Conservation (phyloP, 2,329 filamentous ascomycete genomes). For the Penicillium sp. region DNA sequence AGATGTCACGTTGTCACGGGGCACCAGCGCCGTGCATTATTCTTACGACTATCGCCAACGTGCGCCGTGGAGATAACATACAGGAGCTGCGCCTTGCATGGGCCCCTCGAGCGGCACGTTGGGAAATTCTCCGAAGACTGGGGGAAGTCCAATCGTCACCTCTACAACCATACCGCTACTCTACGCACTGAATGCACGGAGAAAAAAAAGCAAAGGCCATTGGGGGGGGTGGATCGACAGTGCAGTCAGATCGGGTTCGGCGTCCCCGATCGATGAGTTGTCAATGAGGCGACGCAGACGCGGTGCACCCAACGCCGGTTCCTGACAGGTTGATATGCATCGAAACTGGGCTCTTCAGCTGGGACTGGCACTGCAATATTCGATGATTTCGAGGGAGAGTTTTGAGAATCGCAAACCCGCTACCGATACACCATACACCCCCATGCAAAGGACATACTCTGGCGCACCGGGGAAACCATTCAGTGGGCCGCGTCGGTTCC, state of each 20-base stretch:
- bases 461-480: slow-evolving; percentile 4
- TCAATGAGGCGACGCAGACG: slow-evolving; percentile 21
- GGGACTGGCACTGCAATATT: too few species aligned
- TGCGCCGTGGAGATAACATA: too few species aligned
- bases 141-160: slow-evolving; percentile 3
- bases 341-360: too few species aligned
- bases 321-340: too few species aligned
- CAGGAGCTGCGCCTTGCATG: slow-evolving; percentile 9
- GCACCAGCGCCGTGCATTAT: too few species aligned
- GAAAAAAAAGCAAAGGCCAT: slow-evolving; percentile 9
- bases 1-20: too few species aligned
- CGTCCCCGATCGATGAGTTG: slow-evolving; percentile 27
- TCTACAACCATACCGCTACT: too few species aligned
- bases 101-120: slow-evolving; percentile 10
- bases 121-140: slow-evolving; percentile 22
- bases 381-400: too few species aligned
- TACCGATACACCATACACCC: too few species aligned
- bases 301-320: slow-evolving; percentile 11
- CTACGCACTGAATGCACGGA: neutral
- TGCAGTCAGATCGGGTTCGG: slow-evolving; percentile 22
- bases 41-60: too few species aligned
- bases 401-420: too few species aligned
- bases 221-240: slow-evolving; percentile 15
- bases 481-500: slow-evolving; percentile 11
- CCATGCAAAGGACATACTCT: too few species aligned